phyloP scores from a whole-genome alignment of 1,284 basidiomycete genomes.

The Sutorius eximius region DNA sequence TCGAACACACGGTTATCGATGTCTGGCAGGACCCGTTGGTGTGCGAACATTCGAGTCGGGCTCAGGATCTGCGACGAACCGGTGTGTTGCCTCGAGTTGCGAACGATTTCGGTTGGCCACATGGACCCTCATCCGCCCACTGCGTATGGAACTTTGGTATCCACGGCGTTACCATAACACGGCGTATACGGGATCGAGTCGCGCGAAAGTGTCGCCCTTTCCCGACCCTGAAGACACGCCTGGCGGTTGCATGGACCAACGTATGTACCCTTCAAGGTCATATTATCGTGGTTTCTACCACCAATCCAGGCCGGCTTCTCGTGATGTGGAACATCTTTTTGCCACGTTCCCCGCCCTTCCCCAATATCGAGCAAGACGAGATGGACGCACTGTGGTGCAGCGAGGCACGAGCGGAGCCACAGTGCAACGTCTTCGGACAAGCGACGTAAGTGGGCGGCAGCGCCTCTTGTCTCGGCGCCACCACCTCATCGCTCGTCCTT shows the following conservation, averaged over 20 bases:
- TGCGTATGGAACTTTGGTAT: background rate
- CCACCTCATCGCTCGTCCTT: no score
- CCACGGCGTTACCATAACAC: background rate
- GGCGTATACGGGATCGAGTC: background rate
- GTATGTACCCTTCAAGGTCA: background rate
- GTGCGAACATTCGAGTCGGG: background rate
- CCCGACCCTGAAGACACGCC: no score
- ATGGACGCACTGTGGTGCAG: no score
- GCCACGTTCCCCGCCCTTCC: no score
- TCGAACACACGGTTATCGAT: background rate
- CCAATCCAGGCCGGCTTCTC: background rate
- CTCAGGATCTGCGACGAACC: no score
- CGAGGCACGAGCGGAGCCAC: no score
- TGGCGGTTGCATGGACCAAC: background rate
- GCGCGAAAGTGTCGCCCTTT: no score
- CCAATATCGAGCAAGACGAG: no score
- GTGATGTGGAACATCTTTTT: background rate
- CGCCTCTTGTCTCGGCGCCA: no score
- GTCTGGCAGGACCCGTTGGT: background rate
- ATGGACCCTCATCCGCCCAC: background rate
- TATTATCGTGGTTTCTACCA: background rate
- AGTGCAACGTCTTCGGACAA: no score
- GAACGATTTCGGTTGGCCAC: background rate
- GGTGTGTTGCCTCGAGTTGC: background rate
- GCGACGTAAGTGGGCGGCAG: no score